Evolutionary conservation across 495 filamentous ascomycete genomes (phyloP), one percentile per base, ranked within the genome.

Genomic region (Talaromyces wortmannii): DNA sequence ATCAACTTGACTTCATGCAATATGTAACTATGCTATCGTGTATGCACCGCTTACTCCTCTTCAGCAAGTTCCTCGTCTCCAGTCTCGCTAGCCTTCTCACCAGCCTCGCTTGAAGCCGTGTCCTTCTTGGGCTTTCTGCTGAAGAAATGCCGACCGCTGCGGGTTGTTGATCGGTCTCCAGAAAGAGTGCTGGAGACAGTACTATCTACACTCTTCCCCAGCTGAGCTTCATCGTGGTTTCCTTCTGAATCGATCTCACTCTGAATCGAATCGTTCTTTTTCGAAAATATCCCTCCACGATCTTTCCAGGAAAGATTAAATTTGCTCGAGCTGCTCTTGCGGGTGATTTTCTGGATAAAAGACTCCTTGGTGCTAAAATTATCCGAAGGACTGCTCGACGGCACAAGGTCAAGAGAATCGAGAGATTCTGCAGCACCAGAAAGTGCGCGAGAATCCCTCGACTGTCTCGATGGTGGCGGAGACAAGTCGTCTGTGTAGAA

Each of bases 281-380:
- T 88, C 43, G 77, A 84, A 50, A 85, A 80, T 6, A 83, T 65
- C 15, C 79, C 75, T 18, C 79, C 81, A 53, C 86, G 83, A 49
- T 83, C 80, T 59, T 88, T 85, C 59, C 85, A 88, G 6, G 86
- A 80, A 18, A 84, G 69, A 62, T 83, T 86, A 69, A 91, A 91
- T 67, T 91, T 92, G 66, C 85, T 82, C 16, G 87, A 88, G 68
- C 85, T 89, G 53, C 87, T 81, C 63, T 92, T 92, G 48, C 88
- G 84, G 18, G 88, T 85, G 56, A 92, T 81, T 63, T 89, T 87
- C 56, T 84, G 79, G 58, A 85, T 81, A 43, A 90, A 79, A 4
- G 83, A 80, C 59, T 84, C 82, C 59, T 83, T 83, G 3, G 78
- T 74, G 10, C 67, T 72, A 31, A 74, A 63, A 44, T 81, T 78